Evolutionary conservation across 192 early-diverging fungal species (phyloP).

Genomic region (Linnemannia hyalina): DNA sequence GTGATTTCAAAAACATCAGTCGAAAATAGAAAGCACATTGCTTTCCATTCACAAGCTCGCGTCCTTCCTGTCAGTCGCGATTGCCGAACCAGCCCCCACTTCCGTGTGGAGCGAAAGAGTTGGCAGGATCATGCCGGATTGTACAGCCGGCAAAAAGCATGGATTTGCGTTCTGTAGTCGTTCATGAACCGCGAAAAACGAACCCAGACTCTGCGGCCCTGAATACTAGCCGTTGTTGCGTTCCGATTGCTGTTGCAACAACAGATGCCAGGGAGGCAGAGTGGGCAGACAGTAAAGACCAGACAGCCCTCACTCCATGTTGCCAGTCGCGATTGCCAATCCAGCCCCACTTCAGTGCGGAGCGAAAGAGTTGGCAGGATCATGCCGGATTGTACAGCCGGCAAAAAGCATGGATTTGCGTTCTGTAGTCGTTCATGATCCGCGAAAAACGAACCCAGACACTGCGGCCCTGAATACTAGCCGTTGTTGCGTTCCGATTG

Average conservation of each 20-base stretch:
- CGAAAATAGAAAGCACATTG: no score
- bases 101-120: slow-evolving; percentile 1
- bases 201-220: slow-evolving; percentile 13
- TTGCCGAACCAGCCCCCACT: slow-evolving; percentile 8
- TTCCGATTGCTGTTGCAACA: slow-evolving; percentile 12
- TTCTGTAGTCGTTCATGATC: slow-evolving; percentile 14
- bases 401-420: slow-evolving; percentile 7
- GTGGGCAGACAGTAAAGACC: no score
- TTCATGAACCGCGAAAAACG: slow-evolving; percentile 15
- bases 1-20: no score
- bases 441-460: slow-evolving; percentile 12
- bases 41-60: no score
- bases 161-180: slow-evolving; percentile 2
- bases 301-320: no score
- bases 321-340: background rate
- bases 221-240: slow-evolving; percentile 32
- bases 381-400: slow-evolving; percentile 7
- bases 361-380: slow-evolving; percentile 16
- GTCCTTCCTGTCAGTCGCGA: background rate
- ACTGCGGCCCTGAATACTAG: slow-evolving; percentile 28
- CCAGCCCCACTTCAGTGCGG: background rate
- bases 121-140: slow-evolving; percentile 17
- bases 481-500: slow-evolving; percentile 25
- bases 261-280: no score
- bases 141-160: slow-evolving; percentile 9